phyloP scores from a whole-genome alignment of 805 yeast genomes.

The Wickerhamiella sergipiensis region DNA sequence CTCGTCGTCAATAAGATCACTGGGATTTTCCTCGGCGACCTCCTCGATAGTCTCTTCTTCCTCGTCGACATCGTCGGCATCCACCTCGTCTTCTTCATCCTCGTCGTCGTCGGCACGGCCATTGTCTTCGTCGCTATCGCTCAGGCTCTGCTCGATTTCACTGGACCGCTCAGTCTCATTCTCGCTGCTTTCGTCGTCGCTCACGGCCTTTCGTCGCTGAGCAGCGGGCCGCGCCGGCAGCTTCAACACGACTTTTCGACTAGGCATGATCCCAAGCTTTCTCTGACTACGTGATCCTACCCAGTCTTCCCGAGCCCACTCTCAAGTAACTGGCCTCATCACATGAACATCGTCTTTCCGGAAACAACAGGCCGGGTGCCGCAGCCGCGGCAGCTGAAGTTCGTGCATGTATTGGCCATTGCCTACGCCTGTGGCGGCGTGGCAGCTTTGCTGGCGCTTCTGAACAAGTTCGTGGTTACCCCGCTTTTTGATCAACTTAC shows the following conservation, averaged over 20 bases:
- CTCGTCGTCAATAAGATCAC: conserved; percentile 13
- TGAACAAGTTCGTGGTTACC: conserved; percentile 21
- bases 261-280: not conserved
- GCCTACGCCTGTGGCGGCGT: conserved; percentile 24
- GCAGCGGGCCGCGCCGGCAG: not conserved
- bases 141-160: not conserved
- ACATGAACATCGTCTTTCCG: conserved; percentile 18
- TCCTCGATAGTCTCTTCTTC: conserved; percentile 14
- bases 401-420: conserved; percentile 19
- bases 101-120: conserved; percentile 10
- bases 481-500: conserved; percentile 25
- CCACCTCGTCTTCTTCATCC: conserved; percentile 10
- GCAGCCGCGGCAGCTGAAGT: conserved; percentile 9
- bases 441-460: conserved; percentile 17
- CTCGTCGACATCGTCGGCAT: conserved; percentile 10
- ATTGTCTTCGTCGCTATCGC: conserved; percentile 9
- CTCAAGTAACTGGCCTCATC: not conserved
- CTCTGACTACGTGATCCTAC: too few relatives aligned
- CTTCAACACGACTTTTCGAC: not conserved
- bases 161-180: not conserved
- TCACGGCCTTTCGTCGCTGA: conserved; percentile 5
- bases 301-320: too few relatives aligned
- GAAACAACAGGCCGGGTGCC: conserved; percentile 16
- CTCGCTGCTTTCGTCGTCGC: conserved; percentile 10
- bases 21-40: conserved; percentile 6